Percentiles rank a stretch among this genome's conserved stretches.
phyloP scores from a whole-genome alignment of 169 alveolate species.

The Amoebophrya sp. region DNA sequence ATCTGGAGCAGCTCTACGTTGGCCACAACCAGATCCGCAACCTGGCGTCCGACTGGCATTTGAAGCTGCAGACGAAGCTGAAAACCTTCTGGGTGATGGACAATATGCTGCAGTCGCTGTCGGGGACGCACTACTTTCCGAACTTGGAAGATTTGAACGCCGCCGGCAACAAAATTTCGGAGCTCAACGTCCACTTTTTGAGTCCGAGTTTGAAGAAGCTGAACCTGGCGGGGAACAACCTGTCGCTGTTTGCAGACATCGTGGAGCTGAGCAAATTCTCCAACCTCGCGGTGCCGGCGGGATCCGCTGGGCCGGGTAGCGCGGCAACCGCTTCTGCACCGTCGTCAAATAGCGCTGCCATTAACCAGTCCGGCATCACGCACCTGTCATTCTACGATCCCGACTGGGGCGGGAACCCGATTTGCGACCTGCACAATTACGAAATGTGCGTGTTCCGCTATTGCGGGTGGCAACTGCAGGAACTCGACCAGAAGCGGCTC shows the following conservation, averaged over 20 bases:
- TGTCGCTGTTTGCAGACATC: not conserved
- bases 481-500: not conserved
- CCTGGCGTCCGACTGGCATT: not conserved
- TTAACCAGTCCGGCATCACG: no score
- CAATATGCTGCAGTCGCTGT: not conserved
- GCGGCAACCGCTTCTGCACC: no score
- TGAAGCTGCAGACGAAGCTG: not conserved
- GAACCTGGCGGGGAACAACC: not conserved
- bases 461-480: not conserved
- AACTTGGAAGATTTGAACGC: not conserved
- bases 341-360: no score
- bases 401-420: no score
- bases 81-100: not conserved
- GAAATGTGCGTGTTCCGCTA: not conserved
- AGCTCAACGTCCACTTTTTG: not conserved
- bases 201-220: not conserved
- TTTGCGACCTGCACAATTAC: not conserved
- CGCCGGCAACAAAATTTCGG: not conserved
- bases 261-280: not conserved
- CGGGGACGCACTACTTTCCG: not conserved
- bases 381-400: no score
- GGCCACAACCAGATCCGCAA: not conserved
- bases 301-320: no score
- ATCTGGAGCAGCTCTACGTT: not conserved
- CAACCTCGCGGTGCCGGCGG: no score